Conservation (phyloP, 2,329 filamentous ascomycete species). For the Alternaria arborescens region DNA sequence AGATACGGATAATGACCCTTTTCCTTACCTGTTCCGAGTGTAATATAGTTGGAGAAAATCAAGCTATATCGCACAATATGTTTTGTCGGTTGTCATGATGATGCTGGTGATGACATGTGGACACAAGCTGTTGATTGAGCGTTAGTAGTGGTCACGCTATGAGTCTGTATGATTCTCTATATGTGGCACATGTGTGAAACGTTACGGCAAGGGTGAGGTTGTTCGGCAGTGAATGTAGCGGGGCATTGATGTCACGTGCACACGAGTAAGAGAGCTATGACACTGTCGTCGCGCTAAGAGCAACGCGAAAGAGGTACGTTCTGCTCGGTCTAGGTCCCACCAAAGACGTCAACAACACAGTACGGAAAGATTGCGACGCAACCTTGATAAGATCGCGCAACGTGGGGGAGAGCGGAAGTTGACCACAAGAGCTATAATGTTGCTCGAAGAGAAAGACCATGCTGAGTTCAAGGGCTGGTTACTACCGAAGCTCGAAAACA, state of each 20-base stretch:
- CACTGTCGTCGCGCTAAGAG: conserved; percentile 24
- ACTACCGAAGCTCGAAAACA: conserved; percentile 77
- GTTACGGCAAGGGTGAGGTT: background rate
- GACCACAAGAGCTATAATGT: conserved; percentile 53
- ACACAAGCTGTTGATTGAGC: background rate
- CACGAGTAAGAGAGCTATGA: conserved; percentile 24
- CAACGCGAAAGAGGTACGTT: conserved; percentile 21
- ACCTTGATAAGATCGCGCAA: conserved; percentile 3
- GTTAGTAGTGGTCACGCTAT: background rate
- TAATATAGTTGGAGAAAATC: conserved; percentile 46
- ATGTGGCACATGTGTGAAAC: background rate
- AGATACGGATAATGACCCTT: conserved; percentile 48
- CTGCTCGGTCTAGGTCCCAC: background rate
- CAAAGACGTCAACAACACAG: background rate
- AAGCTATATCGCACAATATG: conserved; percentile 41
- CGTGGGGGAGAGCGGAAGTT: conserved; percentile 7
- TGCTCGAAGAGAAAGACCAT: conserved; percentile 63
- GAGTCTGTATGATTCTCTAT: background rate
- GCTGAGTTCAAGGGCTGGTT: conserved; percentile 77
- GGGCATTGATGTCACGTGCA: conserved; percentile 27
- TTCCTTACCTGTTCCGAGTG: conserved; percentile 47
- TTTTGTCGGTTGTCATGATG: background rate
- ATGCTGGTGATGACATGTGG: conserved; percentile 9
- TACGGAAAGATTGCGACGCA: background rate
- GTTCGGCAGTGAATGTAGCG: conserved; percentile 23